Percentiles rank a stretch among this genome's conserved stretches.
Evolutionary conservation across 129 eudicot species (phyloP).

Genomic region (Tanacetum coccineum): DNA sequence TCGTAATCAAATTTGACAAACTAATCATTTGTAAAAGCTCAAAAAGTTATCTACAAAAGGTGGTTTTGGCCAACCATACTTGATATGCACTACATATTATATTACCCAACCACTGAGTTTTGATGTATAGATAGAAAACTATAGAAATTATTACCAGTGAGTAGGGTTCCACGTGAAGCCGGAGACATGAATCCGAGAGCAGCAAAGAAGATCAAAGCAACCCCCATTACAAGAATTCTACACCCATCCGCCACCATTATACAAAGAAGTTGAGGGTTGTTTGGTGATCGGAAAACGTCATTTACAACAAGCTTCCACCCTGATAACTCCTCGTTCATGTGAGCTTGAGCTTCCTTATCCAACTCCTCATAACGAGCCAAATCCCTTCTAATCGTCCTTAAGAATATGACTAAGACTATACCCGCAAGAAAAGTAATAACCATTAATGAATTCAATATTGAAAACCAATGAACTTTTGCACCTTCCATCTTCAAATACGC

Average conservation of each 20-base stretch:
- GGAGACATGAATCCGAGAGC: slow-evolving; percentile 41
- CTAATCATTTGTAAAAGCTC: too few species aligned
- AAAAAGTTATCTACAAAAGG: too few species aligned
- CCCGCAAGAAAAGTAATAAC: slow-evolving; percentile 36
- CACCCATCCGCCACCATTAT: slow-evolving; percentile 35
- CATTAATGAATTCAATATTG: slow-evolving; percentile 36
- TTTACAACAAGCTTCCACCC: slow-evolving; percentile 37
- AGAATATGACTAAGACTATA: slow-evolving; percentile 31
- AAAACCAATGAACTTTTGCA: slow-evolving; percentile 39
- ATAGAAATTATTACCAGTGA: slow-evolving; percentile 19
- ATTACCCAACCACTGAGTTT: neutral
- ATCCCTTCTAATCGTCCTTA: slow-evolving; percentile 33
- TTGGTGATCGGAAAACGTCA: slow-evolving; percentile 29
- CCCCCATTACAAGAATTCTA: slow-evolving; percentile 29
- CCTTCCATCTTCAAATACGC: slow-evolving; percentile 39
- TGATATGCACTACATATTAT: neutral
- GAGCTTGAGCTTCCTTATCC: slow-evolving; percentile 31
- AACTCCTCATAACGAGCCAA: slow-evolving; percentile 34
- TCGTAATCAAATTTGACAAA: neutral
- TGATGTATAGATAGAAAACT: too few species aligned
- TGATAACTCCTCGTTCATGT: slow-evolving; percentile 36
- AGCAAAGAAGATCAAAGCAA: slow-evolving; percentile 28
- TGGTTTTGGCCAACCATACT: too few species aligned
- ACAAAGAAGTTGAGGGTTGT: slow-evolving; percentile 25
- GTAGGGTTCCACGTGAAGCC: slow-evolving; percentile 34